Evolutionary conservation across 2,329 filamentous ascomycete genomes (phyloP), one percentile per base, ranked within the genome.

Genomic region (Cryoendolithus antarcticus): DNA sequence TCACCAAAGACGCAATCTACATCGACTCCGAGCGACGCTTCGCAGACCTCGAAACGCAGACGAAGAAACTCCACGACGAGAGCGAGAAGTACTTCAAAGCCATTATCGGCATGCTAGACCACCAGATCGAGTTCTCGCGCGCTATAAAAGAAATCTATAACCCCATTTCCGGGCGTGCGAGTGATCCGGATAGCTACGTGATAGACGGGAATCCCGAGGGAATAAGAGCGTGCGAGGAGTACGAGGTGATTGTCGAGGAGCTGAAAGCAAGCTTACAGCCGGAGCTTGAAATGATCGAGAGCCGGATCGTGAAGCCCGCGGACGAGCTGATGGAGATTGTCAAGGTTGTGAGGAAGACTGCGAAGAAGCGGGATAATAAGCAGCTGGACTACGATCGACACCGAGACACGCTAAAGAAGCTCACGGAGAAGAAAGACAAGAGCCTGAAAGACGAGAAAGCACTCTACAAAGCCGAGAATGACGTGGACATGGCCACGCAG

Each of bases 41-140:
- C 60, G 72, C 86, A 48, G 91, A 98, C 66, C 74, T 98, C 48
- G 91, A 98, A 65, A 81, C 71, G 57, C 88, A 98, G 67, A 96
- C 91, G 29, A 96, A 95, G 72, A 89, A 83, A 63, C 78, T 95
- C 24, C 89, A 96, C 65, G 86, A 94, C 67, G 89, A 96, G 64
- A 93, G 86, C 41, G 83, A 88, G 62, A 95, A 93, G 67, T 98
- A 98, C 64, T 95, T 93, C 55, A 80, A 94, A 39, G 85, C 91
- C 59, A 95, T 98, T 67, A 95, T 96, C 66, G 84, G 82, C 70
- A 98, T 98, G 91, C 75, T 98, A 55, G 76, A 71, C 58, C 88
- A 96, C 65, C 91, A 98, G 68, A 96, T 98, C 64, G 89, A 93
- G 60, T 98, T 98, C 67, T 94, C 89, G 53, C 78, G 94, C 65